These are phyloP conservation scores for Wickerhamiella dianesei DNA, from an alignment of 805 yeast genomes.

Conservation along the genomic window DNA sequence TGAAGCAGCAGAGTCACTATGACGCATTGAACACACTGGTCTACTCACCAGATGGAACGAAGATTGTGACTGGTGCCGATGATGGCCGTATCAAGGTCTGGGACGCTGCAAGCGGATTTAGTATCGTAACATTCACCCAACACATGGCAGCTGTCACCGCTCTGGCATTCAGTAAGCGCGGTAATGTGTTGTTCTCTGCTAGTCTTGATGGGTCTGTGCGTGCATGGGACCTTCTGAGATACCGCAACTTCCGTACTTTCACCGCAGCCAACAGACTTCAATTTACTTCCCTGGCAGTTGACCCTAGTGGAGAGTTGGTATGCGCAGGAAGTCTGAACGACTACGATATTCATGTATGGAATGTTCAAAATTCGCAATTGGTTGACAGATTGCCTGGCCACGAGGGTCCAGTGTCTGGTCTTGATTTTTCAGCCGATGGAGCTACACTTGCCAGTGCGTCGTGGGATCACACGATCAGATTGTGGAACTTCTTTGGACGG, in stretches of 20 bases:
- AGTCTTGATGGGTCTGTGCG: constrained; percentile 94
- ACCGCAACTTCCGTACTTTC: constrained; percentile 86
- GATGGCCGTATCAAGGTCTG: constrained; percentile 95
- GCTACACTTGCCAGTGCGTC: constrained; percentile 74
- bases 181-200: constrained; percentile 81
- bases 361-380: constrained; percentile 88
- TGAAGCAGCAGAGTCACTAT: constrained; percentile 95
- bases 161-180: constrained; percentile 73
- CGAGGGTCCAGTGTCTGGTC: constrained; percentile 84
- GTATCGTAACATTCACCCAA: constrained; percentile 81
- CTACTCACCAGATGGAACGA: constrained; percentile 90
- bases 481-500: constrained; percentile 88
- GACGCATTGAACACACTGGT: constrained; percentile 74
- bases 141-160: constrained; percentile 83
- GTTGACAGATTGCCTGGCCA: constrained; percentile 84
- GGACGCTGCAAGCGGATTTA: constrained; percentile 89
- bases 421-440: constrained; percentile 75
- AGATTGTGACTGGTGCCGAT: constrained; percentile 85
- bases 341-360: constrained; percentile 90
- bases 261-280: constrained; percentile 83
- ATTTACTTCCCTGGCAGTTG: constrained; percentile 81
- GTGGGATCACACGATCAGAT: constrained; percentile 90
- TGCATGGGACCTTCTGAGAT: constrained; percentile 92
- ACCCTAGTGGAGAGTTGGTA: constrained; percentile 92
- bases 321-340: constrained; percentile 88